Conservation (phyloP, 176 grass and related monocot species). For the Rhynchospora breviuscula region DNA sequence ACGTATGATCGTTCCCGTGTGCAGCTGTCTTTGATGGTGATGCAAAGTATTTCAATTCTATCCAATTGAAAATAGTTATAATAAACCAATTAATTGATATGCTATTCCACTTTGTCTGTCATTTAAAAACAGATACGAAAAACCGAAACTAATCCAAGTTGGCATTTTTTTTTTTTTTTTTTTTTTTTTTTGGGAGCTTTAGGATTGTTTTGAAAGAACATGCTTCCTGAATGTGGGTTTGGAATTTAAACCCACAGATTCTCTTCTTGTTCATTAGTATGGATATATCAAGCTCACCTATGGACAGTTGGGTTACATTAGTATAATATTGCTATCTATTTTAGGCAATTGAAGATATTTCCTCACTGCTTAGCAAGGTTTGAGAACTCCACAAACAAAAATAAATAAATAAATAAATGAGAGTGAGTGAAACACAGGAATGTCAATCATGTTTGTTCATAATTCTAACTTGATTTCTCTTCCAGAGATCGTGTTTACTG, state of each 20-base stretch:
- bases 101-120: background rate
- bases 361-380: too few species aligned
- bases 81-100: background rate
- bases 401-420: too few species aligned
- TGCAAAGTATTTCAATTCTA: background rate
- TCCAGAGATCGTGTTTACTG: too few species aligned
- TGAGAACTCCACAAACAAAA: too few species aligned
- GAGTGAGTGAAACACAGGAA: too few species aligned
- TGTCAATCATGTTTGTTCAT: too few species aligned
- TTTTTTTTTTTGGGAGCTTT: too few species aligned
- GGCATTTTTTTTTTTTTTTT: background rate
- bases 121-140: background rate
- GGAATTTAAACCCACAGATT: background rate
- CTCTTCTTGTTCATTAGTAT: background rate
- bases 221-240: background rate
- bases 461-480: too few species aligned
- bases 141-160: background rate
- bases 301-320: background rate
- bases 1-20: background rate
- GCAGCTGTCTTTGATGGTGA: slow-evolving; percentile 11
- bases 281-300: background rate
- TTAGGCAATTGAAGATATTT: too few species aligned
- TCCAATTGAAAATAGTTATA: background rate
- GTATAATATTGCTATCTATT: background rate
- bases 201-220: background rate